These are phyloP conservation scores for Phytophthora sp. DNA, from an alignment of 352 stramenopile species.

Conservation along the genomic window DNA sequence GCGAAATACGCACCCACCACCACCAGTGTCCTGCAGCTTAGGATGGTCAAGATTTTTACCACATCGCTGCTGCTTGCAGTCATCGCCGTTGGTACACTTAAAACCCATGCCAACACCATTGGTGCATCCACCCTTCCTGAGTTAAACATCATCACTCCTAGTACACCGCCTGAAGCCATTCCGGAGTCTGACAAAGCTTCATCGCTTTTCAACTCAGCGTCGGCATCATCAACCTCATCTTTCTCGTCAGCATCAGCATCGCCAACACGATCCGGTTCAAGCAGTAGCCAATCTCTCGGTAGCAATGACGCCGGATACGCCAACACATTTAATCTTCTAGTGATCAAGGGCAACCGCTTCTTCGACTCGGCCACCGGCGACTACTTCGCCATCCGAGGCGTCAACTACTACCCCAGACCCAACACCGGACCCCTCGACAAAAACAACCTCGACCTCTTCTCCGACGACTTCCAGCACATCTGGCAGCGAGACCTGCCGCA, in stretches of 20 bases:
- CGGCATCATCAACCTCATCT: neutral
- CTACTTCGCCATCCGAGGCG: constrained; percentile 75
- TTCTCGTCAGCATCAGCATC: neutral
- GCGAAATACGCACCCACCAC: constrained; percentile 21
- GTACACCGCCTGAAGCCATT: neutral
- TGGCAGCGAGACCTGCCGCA: constrained; percentile 76
- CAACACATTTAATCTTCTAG: constrained; percentile 27
- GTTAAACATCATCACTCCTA: constrained; percentile 10
- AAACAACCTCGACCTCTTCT: constrained; percentile 89
- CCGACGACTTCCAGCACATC: constrained; percentile 67
- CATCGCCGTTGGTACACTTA: neutral
- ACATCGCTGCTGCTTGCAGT: constrained; percentile 3
- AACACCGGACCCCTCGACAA: constrained; percentile 67
- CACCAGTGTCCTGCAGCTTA: neutral
- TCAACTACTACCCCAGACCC: constrained; percentile 89
- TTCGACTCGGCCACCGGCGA: constrained; percentile 75
- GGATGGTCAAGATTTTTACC: constrained; percentile 20
- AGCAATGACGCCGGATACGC: constrained; percentile 14
- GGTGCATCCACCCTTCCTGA: constrained; percentile 1
- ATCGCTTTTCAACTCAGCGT: neutral
- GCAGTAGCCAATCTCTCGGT: neutral
- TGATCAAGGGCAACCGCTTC: constrained; percentile 58
- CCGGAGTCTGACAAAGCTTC: neutral
- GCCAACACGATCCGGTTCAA: neutral
- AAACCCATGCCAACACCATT: too few relatives aligned